These are phyloP conservation scores for Nakataea oryzae DNA, from an alignment of 2,329 filamentous ascomycete genomes.

Conservation along the genomic window DNA sequence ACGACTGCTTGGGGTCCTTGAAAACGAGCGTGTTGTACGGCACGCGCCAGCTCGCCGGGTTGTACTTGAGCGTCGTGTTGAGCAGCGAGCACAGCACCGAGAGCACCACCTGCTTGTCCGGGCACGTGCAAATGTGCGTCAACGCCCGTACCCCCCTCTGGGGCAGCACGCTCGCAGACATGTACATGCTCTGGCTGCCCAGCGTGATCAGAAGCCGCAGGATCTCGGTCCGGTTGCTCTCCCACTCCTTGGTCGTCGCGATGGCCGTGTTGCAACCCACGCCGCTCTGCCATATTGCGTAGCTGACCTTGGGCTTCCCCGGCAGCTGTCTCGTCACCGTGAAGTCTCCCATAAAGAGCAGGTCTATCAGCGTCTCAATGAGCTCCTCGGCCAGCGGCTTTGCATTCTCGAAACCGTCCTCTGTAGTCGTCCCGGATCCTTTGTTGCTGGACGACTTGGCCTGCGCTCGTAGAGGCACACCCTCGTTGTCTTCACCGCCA, in stretches of 20 bases:
- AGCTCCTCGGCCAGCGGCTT: constrained; percentile 89
- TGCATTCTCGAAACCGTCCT: constrained; percentile 64
- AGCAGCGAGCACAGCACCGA: constrained; percentile 85
- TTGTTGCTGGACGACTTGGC: constrained; percentile 23
- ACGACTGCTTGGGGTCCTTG: constrained; percentile 78
- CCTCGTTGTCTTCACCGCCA: not conserved
- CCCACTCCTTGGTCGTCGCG: constrained; percentile 80
- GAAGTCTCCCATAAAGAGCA: constrained; percentile 86
- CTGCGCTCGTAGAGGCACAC: constrained; percentile 8
- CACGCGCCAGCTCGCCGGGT: constrained; percentile 85
- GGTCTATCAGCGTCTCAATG: constrained; percentile 77
- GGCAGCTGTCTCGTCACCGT: constrained; percentile 66
- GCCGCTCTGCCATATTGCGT: constrained; percentile 95
- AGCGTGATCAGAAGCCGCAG: constrained; percentile 76
- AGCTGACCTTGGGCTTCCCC: constrained; percentile 71
- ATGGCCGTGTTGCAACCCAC: constrained; percentile 89
- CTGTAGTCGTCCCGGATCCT: constrained; percentile 27
- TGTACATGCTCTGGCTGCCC: constrained; percentile 88
- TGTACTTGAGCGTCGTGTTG: constrained; percentile 94
- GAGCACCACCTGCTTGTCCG: constrained; percentile 85
- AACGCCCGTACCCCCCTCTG: constrained; percentile 74
- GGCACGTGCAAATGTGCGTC: constrained; percentile 78
- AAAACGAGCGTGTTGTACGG: constrained; percentile 90
- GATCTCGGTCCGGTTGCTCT: constrained; percentile 87
- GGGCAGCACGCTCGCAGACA: constrained; percentile 68